These are phyloP conservation scores for Pleurotus eryngii DNA, from an alignment of 768 basidiomycete species.

Conservation along the genomic window DNA sequence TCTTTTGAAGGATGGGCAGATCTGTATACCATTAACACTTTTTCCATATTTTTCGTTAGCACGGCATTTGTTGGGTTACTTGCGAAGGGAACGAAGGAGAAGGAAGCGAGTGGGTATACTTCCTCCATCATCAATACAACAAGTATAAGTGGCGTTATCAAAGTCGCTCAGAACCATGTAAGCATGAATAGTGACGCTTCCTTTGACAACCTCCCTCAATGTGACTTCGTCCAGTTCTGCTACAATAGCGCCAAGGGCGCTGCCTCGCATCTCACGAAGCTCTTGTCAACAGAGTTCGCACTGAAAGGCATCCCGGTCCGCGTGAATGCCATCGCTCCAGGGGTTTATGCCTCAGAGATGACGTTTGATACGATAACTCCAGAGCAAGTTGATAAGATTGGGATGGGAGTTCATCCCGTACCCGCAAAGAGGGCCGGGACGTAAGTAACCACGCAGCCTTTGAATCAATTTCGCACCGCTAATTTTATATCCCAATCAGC, in stretches of 20 bases:
- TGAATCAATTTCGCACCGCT: neutral
- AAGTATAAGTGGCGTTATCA: constrained; percentile 69
- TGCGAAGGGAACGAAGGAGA: constrained; percentile 65
- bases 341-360: constrained; percentile 77
- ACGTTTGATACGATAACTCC: constrained; percentile 49
- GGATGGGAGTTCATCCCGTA: constrained; percentile 56
- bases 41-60: constrained; percentile 76
- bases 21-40: constrained; percentile 65
- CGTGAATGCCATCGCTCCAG: constrained; percentile 73
- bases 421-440: constrained; percentile 63
- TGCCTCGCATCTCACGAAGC: constrained; percentile 69
- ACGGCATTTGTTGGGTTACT: constrained; percentile 75
- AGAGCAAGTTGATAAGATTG: constrained; percentile 48
- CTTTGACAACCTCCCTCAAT: neutral
- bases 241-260: constrained; percentile 84
- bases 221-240: constrained; percentile 49
- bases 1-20: constrained; percentile 59
- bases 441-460: constrained; percentile 37
- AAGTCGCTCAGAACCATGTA: constrained; percentile 75
- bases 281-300: constrained; percentile 74
- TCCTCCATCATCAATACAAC: constrained; percentile 76
- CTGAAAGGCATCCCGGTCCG: constrained; percentile 67
- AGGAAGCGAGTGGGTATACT: constrained; percentile 43
- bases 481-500: constrained; percentile 28
- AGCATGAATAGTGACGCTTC: constrained; percentile 18